These are phyloP conservation scores for Pseudogymnoascus sp. DNA, from an alignment of 2,329 filamentous ascomycete species.

Conservation along the genomic window DNA sequence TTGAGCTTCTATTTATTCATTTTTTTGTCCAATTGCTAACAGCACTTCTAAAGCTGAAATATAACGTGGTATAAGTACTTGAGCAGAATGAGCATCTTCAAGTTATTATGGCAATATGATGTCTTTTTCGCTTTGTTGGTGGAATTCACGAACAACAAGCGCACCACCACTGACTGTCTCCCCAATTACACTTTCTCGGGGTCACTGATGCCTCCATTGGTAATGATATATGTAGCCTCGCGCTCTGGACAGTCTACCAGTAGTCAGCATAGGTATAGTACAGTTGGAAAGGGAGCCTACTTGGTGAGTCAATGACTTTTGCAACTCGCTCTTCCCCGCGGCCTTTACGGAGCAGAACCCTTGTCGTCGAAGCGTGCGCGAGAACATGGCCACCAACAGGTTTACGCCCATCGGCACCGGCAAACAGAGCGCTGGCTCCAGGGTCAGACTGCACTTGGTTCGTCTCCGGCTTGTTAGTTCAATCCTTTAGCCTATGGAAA, in stretches of 20 bases:
- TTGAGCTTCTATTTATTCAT: conserved; percentile 4
- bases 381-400: conserved; percentile 62
- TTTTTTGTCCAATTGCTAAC: not conserved
- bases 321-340: conserved; percentile 63
- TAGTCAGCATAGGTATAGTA: not conserved
- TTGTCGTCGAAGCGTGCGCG: conserved; percentile 60
- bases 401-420: conserved; percentile 60
- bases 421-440: conserved; percentile 60
- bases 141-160: not conserved
- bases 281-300: conserved; percentile 31
- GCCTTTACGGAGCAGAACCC: conserved; percentile 60
- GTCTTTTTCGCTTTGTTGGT: not conserved
- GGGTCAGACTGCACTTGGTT: conserved; percentile 68
- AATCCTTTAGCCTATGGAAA: not conserved
- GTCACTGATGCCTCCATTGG: conserved; percentile 61
- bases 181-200: conserved; percentile 49
- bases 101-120: conserved; percentile 4
- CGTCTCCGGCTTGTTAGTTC: conserved; percentile 37
- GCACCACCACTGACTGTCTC: too few species aligned
- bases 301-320: conserved; percentile 61
- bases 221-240: conserved; percentile 65
- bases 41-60: conserved; percentile 16
- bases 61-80: not conserved
- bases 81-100: not conserved
- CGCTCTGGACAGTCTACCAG: conserved; percentile 57